Conservation (phyloP, 2,329 filamentous ascomycete genomes). For the Cucurbitaria berberidis region DNA sequence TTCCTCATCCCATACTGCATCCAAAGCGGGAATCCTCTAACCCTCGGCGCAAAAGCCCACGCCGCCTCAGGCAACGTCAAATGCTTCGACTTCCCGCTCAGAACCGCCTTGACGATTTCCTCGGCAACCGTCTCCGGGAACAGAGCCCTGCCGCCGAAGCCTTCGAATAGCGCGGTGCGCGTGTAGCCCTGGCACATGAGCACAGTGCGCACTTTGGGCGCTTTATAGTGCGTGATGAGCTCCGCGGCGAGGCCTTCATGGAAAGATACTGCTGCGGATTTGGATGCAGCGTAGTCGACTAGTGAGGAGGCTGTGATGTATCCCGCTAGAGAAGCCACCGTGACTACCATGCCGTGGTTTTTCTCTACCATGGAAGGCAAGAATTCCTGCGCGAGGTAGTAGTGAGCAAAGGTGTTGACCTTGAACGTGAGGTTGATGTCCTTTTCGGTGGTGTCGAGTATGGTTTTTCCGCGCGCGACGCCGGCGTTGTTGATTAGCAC, state of each 20-base stretch:
- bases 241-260: slow-evolving; percentile 64
- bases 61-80: slow-evolving; percentile 59
- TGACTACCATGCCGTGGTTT: slow-evolving; percentile 77
- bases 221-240: slow-evolving; percentile 62
- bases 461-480: slow-evolving; percentile 64
- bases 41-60: slow-evolving; percentile 41
- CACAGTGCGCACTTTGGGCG: slow-evolving; percentile 69
- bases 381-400: slow-evolving; percentile 70
- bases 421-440: slow-evolving; percentile 72
- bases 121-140: slow-evolving; percentile 69
- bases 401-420: slow-evolving; percentile 73
- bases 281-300: slow-evolving; percentile 71
- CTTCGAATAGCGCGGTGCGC: slow-evolving; percentile 65
- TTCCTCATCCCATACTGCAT: slow-evolving; percentile 62
- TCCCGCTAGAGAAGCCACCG: slow-evolving; percentile 68
- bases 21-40: slow-evolving; percentile 67
- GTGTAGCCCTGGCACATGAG: slow-evolving; percentile 69
- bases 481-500: slow-evolving; percentile 77
- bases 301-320: slow-evolving; percentile 67
- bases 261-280: slow-evolving; percentile 70
- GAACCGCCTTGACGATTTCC: slow-evolving; percentile 65
- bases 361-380: slow-evolving; percentile 66
- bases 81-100: slow-evolving; percentile 63
- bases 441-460: slow-evolving; percentile 64
- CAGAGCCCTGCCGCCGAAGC: slow-evolving; percentile 61